Base-by-base conservation (phyloP, 768 basidiomycete species). In the Chalciporus chontae region DNA sequence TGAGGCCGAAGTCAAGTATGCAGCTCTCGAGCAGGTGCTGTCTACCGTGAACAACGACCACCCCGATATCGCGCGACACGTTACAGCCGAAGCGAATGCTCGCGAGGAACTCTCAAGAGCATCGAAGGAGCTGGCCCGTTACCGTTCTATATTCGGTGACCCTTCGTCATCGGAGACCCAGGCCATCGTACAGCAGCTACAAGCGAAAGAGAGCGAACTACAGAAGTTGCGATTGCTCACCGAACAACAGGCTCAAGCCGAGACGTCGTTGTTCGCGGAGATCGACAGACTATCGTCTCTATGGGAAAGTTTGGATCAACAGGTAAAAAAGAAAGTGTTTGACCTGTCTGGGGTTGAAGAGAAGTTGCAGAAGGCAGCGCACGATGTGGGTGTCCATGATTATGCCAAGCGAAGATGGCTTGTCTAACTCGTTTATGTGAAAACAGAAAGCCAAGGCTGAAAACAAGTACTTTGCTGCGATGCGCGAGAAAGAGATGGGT, bases 391-490 rank as follows among this genome's bases (percentile, higher is more conserved):
- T 72, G 27, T 26, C 29, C 13, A 2, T 48, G 54, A 14, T 40
- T 5, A 31, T 19, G 49, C 15, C 15, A 7, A 8, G 1, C 0
- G 8, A 26, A 3, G 8, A 31, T 11, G 8, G 8, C 3, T 27
- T 5, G 17, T 3, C 3, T 11, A 19, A 21, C 19, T 53, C 38
- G 26, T 51, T 38, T 45, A 13, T 15, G 31, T 45, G 36, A 19
- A n/a, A 14, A 31, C 69, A 97, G 92, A 91, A 90, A 85, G 90
- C 92, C 8, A 97, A 95, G 71, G 84, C 89, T 14, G 94, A 97
- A 52, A 95, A 94, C 73, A 97, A 94, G 67, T 98, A 83, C 64
- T 98, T 84, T 62, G 80, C 89, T 15, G 85, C 85, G 3, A 90
- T 95, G 85, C 84, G 93, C 26, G 84, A 87, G 50, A 93, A 88